Evolutionary conservation across 805 yeast genomes (phyloP).

Genomic region (Candida ipomoeae): DNA sequence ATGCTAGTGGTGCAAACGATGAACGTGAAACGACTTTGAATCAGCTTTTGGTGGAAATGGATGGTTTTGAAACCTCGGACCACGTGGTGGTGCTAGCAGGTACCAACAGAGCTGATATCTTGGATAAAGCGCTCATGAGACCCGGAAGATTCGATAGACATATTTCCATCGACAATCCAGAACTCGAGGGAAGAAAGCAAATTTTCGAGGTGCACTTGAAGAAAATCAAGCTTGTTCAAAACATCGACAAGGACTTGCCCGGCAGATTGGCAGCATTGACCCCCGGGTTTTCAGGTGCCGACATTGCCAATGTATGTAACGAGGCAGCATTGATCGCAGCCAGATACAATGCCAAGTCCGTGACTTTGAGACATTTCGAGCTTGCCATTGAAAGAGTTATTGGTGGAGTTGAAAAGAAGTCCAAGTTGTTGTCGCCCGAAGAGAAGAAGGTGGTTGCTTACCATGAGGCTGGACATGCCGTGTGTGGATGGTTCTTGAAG

Average conservation of each 20-base stretch:
- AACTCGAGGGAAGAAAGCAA: conserved; percentile 82
- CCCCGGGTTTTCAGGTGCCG: conserved; percentile 96
- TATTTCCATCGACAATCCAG: conserved; percentile 81
- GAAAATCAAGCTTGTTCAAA: conserved; percentile 48
- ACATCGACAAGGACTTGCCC: conserved; percentile 53
- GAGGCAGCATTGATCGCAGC: conserved; percentile 95
- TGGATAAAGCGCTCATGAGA: conserved; percentile 85
- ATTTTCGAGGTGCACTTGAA: conserved; percentile 77
- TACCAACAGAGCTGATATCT: conserved; percentile 87
- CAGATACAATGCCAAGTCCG: conserved; percentile 59
- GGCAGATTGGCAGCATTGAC: conserved; percentile 89
- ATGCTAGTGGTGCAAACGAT: conserved; percentile 72
- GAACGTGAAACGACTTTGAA: conserved; percentile 92
- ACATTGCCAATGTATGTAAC: conserved; percentile 90
- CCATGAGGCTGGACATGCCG: conserved; percentile 97
- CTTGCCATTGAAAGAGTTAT: conserved; percentile 91
- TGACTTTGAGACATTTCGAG: conserved; percentile 74
- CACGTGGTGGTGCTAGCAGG: conserved; percentile 94
- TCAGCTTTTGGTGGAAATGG: conserved; percentile 93
- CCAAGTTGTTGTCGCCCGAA: conserved; percentile 70
- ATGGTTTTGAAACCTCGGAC: conserved; percentile 83
- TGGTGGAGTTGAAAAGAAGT: conserved; percentile 89
- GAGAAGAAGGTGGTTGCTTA: conserved; percentile 86
- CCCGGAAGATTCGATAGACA: conserved; percentile 96
- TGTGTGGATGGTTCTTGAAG: conserved; percentile 88